Conservation (phyloP, 495 filamentous ascomycete genomes). For the Xylaria venustula region DNA sequence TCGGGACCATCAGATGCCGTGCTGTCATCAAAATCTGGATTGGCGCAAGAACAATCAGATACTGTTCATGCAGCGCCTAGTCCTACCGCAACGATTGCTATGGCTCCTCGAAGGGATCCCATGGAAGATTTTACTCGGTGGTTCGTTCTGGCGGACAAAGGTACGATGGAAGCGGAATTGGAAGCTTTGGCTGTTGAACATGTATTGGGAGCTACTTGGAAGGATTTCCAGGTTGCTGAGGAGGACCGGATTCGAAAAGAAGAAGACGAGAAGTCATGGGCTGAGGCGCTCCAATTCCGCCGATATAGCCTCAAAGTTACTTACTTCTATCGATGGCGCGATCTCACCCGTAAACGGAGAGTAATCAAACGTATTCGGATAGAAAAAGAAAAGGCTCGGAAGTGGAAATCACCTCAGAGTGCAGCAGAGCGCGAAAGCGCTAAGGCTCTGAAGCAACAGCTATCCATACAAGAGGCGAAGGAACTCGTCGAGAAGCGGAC, state of each 20-base stretch:
- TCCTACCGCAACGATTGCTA: not conserved
- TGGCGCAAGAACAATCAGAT: not conserved
- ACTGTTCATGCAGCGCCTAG: not conserved
- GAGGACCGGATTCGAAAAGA: constrained; percentile 35
- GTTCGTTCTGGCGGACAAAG: constrained; percentile 45
- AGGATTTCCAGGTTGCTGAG: constrained; percentile 35
- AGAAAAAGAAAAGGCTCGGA: constrained; percentile 34
- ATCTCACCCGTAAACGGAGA: constrained; percentile 39
- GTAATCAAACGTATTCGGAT: constrained; percentile 27
- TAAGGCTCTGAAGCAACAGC: constrained; percentile 22
- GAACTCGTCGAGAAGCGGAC: constrained; percentile 20
- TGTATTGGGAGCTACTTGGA: constrained; percentile 31
- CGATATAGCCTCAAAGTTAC: constrained; percentile 42
- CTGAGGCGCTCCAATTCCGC: constrained; percentile 38
- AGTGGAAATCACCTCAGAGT: constrained; percentile 25
- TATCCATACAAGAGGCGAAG: constrained; percentile 20
- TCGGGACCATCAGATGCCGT: not conserved
- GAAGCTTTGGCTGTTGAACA: constrained; percentile 33
- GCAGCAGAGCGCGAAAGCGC: constrained; percentile 26
- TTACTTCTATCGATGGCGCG: constrained; percentile 49
- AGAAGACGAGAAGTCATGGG: constrained; percentile 39
- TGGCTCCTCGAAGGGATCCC: constrained; percentile 20
- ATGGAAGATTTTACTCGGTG: constrained; percentile 45
- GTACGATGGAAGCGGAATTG: constrained; percentile 39
- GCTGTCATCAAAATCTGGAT: not conserved